Percentiles rank a stretch among this genome's conserved stretches.
Conservation (phyloP, 495 filamentous ascomycete genomes). For the Hypoxylon subgilvum region DNA sequence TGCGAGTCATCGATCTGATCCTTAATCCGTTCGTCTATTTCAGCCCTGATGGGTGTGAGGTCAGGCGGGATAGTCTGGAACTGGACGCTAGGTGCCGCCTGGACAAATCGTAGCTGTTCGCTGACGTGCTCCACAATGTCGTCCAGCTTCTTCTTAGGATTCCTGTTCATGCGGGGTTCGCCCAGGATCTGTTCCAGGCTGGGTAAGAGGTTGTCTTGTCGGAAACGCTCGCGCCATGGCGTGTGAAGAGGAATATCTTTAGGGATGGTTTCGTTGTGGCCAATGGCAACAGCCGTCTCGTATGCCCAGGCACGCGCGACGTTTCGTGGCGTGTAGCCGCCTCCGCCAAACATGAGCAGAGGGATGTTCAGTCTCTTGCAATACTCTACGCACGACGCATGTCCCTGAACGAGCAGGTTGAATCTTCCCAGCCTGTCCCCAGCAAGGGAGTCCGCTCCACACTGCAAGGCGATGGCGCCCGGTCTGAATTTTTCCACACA, state of each 20-base stretch:
- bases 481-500: slow-evolving; percentile 80
- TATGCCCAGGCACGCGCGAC: slow-evolving; percentile 96
- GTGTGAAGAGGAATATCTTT: slow-evolving; percentile 73
- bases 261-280: slow-evolving; percentile 71
- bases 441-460: slow-evolving; percentile 92
- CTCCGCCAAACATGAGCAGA: slow-evolving; percentile 88
- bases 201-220: slow-evolving; percentile 82
- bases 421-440: slow-evolving; percentile 93
- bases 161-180: slow-evolving; percentile 73
- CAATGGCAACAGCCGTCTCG: slow-evolving; percentile 90
- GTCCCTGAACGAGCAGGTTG: slow-evolving; percentile 92
- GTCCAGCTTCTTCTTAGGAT: slow-evolving; percentile 74
- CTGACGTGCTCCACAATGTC: slow-evolving; percentile 74
- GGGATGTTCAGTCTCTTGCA: slow-evolving; percentile 79
- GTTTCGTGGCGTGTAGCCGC: slow-evolving; percentile 97
- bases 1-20: slow-evolving; percentile 73
- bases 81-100: slow-evolving; percentile 85
- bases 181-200: slow-evolving; percentile 69
- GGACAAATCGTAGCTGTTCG: slow-evolving; percentile 86
- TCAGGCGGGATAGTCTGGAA: slow-evolving; percentile 81
- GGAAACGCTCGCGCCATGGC: slow-evolving; percentile 80
- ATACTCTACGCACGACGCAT: slow-evolving; percentile 88
- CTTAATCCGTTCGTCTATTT: slow-evolving; percentile 77
- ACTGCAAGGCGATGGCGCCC: slow-evolving; percentile 90
- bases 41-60: slow-evolving; percentile 72